phyloP scores from a whole-genome alignment of 73 alveolate species.

The Paramecium octaurelia region DNA sequence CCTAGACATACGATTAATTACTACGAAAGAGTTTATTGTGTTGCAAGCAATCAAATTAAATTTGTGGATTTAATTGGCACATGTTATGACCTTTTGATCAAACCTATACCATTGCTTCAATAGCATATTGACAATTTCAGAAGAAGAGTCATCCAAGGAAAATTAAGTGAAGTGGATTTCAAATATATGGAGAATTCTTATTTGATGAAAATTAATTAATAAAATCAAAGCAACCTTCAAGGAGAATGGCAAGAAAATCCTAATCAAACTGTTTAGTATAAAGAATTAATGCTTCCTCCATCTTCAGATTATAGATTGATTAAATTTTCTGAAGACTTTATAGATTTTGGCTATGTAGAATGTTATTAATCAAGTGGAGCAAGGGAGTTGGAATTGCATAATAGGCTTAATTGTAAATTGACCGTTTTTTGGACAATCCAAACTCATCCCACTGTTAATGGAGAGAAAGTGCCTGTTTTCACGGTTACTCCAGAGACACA shows the following conservation, averaged over 20 bases:
- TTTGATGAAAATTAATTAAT: slow-evolving; percentile 23
- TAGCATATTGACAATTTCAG: slow-evolving; percentile 92
- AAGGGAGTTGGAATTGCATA: slow-evolving; percentile 63
- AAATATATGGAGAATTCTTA: slow-evolving; percentile 63
- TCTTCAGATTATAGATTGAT: slow-evolving; percentile 68
- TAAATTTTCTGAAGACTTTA: slow-evolving; percentile 66
- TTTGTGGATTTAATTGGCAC: slow-evolving; percentile 95
- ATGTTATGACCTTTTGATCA: slow-evolving; percentile 90
- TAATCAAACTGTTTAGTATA: slow-evolving; percentile 81
- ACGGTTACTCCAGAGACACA: slow-evolving; percentile 57
- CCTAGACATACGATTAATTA: slow-evolving; percentile 91
- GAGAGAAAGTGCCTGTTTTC: slow-evolving; percentile 51
- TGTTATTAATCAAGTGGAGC: slow-evolving; percentile 74
- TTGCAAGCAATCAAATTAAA: slow-evolving; percentile 86
- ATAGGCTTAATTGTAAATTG: slow-evolving; percentile 64
- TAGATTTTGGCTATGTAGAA: slow-evolving; percentile 80
- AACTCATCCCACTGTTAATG: slow-evolving; percentile 25
- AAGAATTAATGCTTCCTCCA: slow-evolving; percentile 80
- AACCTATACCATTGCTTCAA: slow-evolving; percentile 93
- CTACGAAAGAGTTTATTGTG: slow-evolving; percentile 92
- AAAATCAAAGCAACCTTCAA: slow-evolving; percentile 24
- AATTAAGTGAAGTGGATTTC: slow-evolving; percentile 66
- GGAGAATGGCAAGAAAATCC: slow-evolving; percentile 80
- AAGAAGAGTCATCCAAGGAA: slow-evolving; percentile 89
- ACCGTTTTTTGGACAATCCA: slow-evolving; percentile 60